Base-by-base conservation (phyloP, 306 rosid species). In the Quercus suber region DNA sequence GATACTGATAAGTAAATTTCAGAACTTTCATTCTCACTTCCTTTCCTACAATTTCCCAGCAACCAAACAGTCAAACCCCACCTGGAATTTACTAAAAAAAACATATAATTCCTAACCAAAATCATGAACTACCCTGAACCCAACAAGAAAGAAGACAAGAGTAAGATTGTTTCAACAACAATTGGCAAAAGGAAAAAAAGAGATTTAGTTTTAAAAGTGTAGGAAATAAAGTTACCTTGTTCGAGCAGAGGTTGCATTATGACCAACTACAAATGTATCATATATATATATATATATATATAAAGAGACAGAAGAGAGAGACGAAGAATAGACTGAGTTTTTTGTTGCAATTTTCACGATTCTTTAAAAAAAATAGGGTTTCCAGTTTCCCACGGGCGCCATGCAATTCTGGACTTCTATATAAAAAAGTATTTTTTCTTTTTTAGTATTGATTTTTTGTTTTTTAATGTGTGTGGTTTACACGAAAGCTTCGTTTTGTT, bases 161-260 rank as follows among this genome's bases (percentile, higher is more conserved):
- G 21, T 33, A 31, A 31, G 35, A 67, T 15, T 15, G 20, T 33
- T 65, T 41, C 0, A 18, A 15, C 25, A 65, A 65, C 33, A 8
- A 31, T 18, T 31, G 45, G 45, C 45, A 5, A 30, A 2, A 58
- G 71, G 18, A 20, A 9, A 68, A 68, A 35, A n/a, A 35, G 4
- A 3, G 1, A 64, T 1, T 18, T 5, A 30, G 4, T 18, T 64
- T 64, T 64, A 6, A 17, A 64, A 3, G 71, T 31, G 5, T 49
- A 49, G 53, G 53, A 49, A 49, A 5, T 12, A 18, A 64, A 3
- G 72, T 68, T 9, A 68, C 72, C 72, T 35, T 45, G 72, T 19
- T 35, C 72, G 14, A 68, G 72, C 27, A 68, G 72, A 68, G 72
- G 52, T n/a, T 68, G 72, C 72, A 68, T 68, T 6, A 13, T 18